Conservation (phyloP, 768 basidiomycete species). For the Rubroboletus pulcherrimus region DNA sequence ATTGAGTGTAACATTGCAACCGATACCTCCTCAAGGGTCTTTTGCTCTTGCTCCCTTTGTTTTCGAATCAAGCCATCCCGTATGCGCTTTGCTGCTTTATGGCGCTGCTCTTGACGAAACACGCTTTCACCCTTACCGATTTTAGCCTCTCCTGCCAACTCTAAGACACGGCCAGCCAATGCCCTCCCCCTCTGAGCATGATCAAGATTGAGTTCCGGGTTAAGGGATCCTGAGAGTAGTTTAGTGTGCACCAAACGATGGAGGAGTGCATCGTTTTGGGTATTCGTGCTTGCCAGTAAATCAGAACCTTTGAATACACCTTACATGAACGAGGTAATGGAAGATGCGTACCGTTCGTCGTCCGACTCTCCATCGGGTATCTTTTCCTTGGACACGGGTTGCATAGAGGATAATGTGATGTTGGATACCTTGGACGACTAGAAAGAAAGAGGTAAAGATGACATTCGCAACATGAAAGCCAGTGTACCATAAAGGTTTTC, state of each 20-base stretch:
- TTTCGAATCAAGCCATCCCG: conserved; percentile 67
- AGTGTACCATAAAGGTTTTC: conserved; percentile 72
- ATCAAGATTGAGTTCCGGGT: conserved; percentile 55
- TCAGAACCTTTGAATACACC: not conserved
- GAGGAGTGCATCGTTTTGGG: conserved; percentile 72
- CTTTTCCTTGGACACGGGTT: conserved; percentile 12
- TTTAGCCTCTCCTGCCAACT: conserved; percentile 62
- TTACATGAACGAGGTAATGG: not conserved
- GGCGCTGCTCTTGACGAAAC: conserved; percentile 60
- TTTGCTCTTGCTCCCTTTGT: conserved; percentile 50
- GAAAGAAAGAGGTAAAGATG: conserved; percentile 7
- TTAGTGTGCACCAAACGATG: conserved; percentile 79
- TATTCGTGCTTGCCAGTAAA: conserved; percentile 52
- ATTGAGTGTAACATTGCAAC: not conserved
- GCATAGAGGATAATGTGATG: conserved; percentile 34
- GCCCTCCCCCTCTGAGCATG: conserved; percentile 72
- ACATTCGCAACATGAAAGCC: not conserved
- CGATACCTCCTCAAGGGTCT: conserved; percentile 65
- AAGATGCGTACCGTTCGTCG: conserved; percentile 47
- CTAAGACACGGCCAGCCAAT: conserved; percentile 71
- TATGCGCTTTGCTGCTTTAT: conserved; percentile 67
- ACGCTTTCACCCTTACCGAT: conserved; percentile 70
- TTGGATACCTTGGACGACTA: conserved; percentile 79
- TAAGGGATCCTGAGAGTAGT: conserved; percentile 69
- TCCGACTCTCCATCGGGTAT: conserved; percentile 41